Evolutionary conservation across 352 stramenopile genomes (phyloP).

Genomic region (Aphanomyces stellatus): DNA sequence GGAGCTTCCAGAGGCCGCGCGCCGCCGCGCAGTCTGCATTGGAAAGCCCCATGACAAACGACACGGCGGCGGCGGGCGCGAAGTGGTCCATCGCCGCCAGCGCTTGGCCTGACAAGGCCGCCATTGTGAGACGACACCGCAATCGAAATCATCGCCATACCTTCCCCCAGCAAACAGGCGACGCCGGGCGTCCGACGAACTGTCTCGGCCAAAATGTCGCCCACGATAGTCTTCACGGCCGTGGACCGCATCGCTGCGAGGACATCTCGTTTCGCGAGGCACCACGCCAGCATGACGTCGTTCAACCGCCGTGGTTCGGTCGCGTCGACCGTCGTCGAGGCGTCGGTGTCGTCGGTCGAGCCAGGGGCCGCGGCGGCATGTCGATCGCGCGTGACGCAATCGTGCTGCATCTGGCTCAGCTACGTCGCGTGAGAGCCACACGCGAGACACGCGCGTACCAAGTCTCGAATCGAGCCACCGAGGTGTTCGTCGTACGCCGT

Average conservation of each 20-base stretch:
- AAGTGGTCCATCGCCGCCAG: too few relatives aligned
- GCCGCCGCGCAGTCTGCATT: neutral
- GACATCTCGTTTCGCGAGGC: neutral
- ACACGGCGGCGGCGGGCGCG: too few relatives aligned
- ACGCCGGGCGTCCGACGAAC: neutral
- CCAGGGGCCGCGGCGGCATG: neutral
- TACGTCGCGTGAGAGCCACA: neutral
- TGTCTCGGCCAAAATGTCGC: neutral
- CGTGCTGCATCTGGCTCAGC: constrained; percentile 12
- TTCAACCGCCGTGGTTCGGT: too few relatives aligned
- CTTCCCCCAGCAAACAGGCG: neutral
- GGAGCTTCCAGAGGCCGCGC: neutral
- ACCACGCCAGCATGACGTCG: constrained; percentile 7
- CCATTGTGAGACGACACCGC: neutral
- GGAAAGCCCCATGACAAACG: neutral
- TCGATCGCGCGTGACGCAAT: neutral
- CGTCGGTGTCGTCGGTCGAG: neutral
- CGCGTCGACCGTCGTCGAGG: too few relatives aligned
- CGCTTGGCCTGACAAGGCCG: neutral
- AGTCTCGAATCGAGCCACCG: constrained; percentile 4
- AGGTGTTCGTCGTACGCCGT: neutral
- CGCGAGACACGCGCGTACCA: neutral
- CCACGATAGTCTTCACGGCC: neutral
- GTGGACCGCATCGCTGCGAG: neutral
- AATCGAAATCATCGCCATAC: neutral